These are phyloP conservation scores for Amanita pallidorosea DNA, from an alignment of 768 basidiomycete species.

Conservation along the genomic window DNA sequence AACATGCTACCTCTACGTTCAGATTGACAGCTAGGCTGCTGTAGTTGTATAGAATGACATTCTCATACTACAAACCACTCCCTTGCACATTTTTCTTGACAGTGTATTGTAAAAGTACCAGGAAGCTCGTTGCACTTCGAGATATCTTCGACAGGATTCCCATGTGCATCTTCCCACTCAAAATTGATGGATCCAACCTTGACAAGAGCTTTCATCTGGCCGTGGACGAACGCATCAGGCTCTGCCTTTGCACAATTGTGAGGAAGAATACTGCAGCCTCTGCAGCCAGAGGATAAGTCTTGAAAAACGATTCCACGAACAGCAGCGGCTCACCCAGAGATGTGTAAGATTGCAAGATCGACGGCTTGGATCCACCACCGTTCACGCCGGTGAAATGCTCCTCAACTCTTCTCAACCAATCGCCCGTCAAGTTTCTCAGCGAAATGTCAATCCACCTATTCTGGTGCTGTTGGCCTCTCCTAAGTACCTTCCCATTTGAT, in stretches of 20 bases:
- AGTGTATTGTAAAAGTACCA: slow-evolving; percentile 70
- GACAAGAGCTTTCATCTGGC: slow-evolving; percentile 79
- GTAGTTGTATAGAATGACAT: too few relatives aligned
- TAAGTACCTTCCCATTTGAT: slow-evolving; percentile 93
- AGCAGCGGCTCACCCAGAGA: slow-evolving; percentile 72
- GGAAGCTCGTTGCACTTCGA: slow-evolving; percentile 72
- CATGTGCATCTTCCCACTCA: slow-evolving; percentile 77
- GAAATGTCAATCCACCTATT: slow-evolving; percentile 89
- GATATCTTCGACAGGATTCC: slow-evolving; percentile 92
- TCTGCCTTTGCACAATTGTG: slow-evolving; percentile 88
- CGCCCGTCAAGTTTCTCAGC: slow-evolving; percentile 87
- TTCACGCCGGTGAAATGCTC: slow-evolving; percentile 92
- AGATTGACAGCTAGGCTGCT: too few relatives aligned
- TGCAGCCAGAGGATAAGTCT: slow-evolving; percentile 73
- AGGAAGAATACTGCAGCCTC: slow-evolving; percentile 96
- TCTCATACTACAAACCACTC: too few relatives aligned
- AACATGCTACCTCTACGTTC: too few relatives aligned
- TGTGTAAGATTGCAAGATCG: slow-evolving; percentile 74
- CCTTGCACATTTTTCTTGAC: slow-evolving; percentile 45
- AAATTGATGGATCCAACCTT: slow-evolving; percentile 86
- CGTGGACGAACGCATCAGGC: slow-evolving; percentile 86
- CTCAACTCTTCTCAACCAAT: slow-evolving; percentile 94
- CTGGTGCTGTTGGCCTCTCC: slow-evolving; percentile 86
- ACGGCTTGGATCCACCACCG: slow-evolving; percentile 63
- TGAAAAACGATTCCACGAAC: slow-evolving; percentile 78